These are phyloP conservation scores for Russula ochroleuca DNA, from an alignment of 768 basidiomycete species.

Conservation along the genomic window DNA sequence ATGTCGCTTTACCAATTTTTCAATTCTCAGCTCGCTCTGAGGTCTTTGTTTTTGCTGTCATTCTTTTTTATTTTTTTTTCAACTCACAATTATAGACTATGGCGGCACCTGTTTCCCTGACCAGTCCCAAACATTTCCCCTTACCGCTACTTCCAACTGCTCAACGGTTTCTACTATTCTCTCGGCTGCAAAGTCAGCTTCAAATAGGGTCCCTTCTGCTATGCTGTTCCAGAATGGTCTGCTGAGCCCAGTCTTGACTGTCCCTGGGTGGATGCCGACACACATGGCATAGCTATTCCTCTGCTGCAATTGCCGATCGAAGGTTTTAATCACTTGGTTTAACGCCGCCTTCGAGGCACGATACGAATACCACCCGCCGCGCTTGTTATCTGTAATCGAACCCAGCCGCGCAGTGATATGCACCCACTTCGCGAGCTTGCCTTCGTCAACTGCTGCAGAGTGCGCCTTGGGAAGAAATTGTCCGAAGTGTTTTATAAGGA, in stretches of 20 bases:
- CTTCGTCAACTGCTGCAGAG: background rate
- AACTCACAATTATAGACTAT: background rate
- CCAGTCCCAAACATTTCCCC: slow-evolving; percentile 58
- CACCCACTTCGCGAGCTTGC: slow-evolving; percentile 49
- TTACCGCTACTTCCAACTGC: slow-evolving; percentile 38
- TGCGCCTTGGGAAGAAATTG: slow-evolving; percentile 46
- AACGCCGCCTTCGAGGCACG: slow-evolving; percentile 59
- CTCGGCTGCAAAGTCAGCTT: slow-evolving; percentile 48
- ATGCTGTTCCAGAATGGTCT: slow-evolving; percentile 48
- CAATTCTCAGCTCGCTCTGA: slow-evolving; percentile 46
- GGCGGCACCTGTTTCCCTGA: slow-evolving; percentile 46
- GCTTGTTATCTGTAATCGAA: slow-evolving; percentile 52
- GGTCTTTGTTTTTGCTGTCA: slow-evolving; percentile 26
- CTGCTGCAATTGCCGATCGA: slow-evolving; percentile 50
- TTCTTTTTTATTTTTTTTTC: background rate
- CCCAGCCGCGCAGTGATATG: slow-evolving; percentile 58
- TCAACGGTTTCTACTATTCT: slow-evolving; percentile 46
- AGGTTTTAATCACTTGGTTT: slow-evolving; percentile 59
- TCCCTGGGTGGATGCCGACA: slow-evolving; percentile 56
- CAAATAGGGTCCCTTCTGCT: slow-evolving; percentile 40
- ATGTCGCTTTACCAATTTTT: slow-evolving; percentile 56
- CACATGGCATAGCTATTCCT: slow-evolving; percentile 47
- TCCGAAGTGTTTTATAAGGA: slow-evolving; percentile 59
- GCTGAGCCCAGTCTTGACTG: slow-evolving; percentile 57
- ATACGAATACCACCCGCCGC: slow-evolving; percentile 62